A percentile compares a stretch with the other conserved stretches of the same genome.
Evolutionary conservation across 345 rosid species (phyloP).

Genomic region (Eutrema japonicum): DNA sequence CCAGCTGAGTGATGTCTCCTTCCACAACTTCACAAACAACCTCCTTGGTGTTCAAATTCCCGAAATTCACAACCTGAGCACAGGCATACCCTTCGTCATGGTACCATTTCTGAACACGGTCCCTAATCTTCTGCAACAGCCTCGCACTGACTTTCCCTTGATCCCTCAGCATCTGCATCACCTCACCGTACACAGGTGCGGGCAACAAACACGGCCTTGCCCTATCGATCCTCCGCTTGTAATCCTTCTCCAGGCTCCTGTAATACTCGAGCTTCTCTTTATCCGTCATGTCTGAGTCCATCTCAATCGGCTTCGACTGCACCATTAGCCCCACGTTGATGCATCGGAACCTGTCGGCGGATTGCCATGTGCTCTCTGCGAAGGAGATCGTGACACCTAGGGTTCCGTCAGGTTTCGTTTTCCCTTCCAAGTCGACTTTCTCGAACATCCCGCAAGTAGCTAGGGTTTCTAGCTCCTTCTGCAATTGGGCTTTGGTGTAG

Average conservation of each 20-base stretch:
- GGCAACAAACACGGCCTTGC: constrained; percentile 88
- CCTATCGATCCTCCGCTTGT: constrained; percentile 76
- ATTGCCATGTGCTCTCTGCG: constrained; percentile 91
- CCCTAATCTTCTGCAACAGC: constrained; percentile 90
- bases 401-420: constrained; percentile 83
- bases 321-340: constrained; percentile 88
- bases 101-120: constrained; percentile 95
- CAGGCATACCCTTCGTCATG: constrained; percentile 96
- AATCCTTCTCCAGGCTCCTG: constrained; percentile 84
- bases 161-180: constrained; percentile 71
- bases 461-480: constrained; percentile 85
- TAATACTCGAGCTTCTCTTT: constrained; percentile 93
- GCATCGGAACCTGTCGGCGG: constrained; percentile 82
- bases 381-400: constrained; percentile 67
- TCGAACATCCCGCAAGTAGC: constrained; percentile 99
- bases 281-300: constrained; percentile 95
- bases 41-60: constrained; percentile 90
- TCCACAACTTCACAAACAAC: constrained; percentile 99
- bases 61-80: constrained; percentile 96
- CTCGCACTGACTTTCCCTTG: constrained; percentile 91
- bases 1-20: constrained; percentile 89
- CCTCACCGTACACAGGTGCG: constrained; percentile 56
- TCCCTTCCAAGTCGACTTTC: constrained; percentile 89
- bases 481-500: constrained; percentile 80
- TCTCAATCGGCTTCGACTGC: constrained; percentile 82